Evolutionary conservation across 2,329 filamentous ascomycete species (phyloP).

Genomic region (Aspergillus terreus): DNA sequence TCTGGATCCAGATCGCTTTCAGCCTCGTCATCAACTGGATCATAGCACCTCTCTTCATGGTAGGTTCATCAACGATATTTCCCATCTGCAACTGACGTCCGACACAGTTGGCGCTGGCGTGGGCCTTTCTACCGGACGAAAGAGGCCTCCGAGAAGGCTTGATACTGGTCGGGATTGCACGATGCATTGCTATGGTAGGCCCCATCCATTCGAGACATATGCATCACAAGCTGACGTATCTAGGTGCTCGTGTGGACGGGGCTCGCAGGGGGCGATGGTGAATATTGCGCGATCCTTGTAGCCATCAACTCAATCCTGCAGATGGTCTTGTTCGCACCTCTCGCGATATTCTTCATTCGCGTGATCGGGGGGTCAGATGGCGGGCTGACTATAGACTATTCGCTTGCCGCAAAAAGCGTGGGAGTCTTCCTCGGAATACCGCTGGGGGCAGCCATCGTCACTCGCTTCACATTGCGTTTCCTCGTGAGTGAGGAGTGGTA

Average conservation of each 20-base stretch:
- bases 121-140: slow-evolving; percentile 53
- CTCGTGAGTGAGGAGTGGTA: slow-evolving; percentile 60
- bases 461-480: slow-evolving; percentile 59
- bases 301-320: slow-evolving; percentile 72
- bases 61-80: slow-evolving; percentile 32
- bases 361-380: slow-evolving; percentile 57
- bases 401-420: slow-evolving; percentile 71
- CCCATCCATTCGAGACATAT: not conserved
- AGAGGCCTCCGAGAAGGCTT: slow-evolving; percentile 58
- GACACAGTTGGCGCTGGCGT: slow-evolving; percentile 44
- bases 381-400: slow-evolving; percentile 53
- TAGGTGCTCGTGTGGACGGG: slow-evolving; percentile 72
- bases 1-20: slow-evolving; percentile 76
- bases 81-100: not conserved
- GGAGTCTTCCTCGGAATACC: slow-evolving; percentile 84
- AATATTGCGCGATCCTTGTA: slow-evolving; percentile 80
- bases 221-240: not conserved
- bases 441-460: slow-evolving; percentile 73
- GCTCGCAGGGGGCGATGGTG: slow-evolving; percentile 69
- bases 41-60: slow-evolving; percentile 77
- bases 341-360: slow-evolving; percentile 66
- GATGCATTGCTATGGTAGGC: slow-evolving; percentile 83
- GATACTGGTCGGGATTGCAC: slow-evolving; percentile 76
- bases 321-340: slow-evolving; percentile 68
- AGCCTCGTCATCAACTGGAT: slow-evolving; percentile 80